Conservation (phyloP, 106 monocot genomes). For the Dioscorea zingiberensis region DNA sequence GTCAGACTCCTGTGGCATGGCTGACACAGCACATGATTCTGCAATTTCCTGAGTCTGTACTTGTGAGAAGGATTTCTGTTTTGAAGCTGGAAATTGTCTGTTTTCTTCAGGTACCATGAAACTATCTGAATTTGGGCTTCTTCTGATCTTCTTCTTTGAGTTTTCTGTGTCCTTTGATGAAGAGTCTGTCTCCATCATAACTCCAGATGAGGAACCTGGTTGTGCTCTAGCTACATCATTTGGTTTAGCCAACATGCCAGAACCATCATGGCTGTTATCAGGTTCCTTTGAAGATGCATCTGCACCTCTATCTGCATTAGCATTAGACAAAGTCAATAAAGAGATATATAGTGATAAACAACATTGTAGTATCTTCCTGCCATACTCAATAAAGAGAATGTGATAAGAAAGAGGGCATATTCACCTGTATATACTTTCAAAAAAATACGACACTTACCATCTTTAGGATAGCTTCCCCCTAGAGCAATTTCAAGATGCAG, state of each 20-base stretch:
- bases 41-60: constrained; percentile 15
- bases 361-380: neutral
- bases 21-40: constrained; percentile 20
- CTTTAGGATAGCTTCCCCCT: constrained; percentile 49
- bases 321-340: constrained; percentile 1
- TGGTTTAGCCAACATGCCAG: constrained; percentile 29
- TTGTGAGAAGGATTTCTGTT: constrained; percentile 3
- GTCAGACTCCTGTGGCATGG: constrained; percentile 15
- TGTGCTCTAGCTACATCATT: constrained; percentile 29
- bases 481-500: constrained; percentile 93
- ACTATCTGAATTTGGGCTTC: constrained; percentile 9
- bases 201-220: constrained; percentile 40
- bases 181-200: constrained; percentile 44
- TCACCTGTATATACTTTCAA: no score
- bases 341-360: neutral
- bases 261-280: constrained; percentile 44
- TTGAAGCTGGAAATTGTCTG: neutral
- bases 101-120: no score
- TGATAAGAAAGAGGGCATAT: no score
- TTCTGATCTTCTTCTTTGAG: constrained; percentile 36
- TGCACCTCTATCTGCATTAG: constrained; percentile 45
- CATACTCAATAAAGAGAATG: no score
- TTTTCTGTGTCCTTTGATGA: constrained; percentile 50
- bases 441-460: constrained; percentile 35
- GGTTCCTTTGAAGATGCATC: constrained; percentile 47